Evolutionary conservation across 805 yeast genomes (phyloP).

Genomic region (Candida piceae): DNA sequence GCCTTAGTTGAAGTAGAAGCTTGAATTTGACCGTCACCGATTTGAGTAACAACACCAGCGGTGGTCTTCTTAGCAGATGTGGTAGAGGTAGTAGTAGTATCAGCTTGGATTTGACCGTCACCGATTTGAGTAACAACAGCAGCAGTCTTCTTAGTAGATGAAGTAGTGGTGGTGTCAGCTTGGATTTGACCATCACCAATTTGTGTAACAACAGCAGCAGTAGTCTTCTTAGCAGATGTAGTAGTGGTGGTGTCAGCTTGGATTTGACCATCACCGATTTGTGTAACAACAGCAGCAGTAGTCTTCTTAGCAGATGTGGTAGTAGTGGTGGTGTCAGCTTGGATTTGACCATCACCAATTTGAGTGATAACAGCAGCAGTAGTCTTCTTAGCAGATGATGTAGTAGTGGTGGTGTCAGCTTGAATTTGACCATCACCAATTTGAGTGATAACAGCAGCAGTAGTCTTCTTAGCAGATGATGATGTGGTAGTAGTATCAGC

Average conservation of each 20-base stretch:
- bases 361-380: conserved; percentile 38
- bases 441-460: conserved; percentile 44
- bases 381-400: conserved; percentile 27
- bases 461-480: conserved; percentile 32
- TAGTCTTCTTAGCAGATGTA: conserved; percentile 23
- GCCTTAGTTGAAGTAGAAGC: conserved; percentile 36
- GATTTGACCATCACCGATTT: conserved; percentile 49
- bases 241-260: no score
- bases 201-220: conserved; percentile 36
- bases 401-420: conserved; percentile 29
- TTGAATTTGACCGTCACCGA: conserved; percentile 31
- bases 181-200: conserved; percentile 51
- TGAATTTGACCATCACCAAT: conserved; percentile 62
- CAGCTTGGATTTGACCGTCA: conserved; percentile 24
- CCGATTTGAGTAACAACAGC: conserved; percentile 29
- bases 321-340: no score
- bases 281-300: conserved; percentile 34
- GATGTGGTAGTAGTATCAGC: conserved; percentile 19
- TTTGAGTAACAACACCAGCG: conserved; percentile 40
- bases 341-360: conserved; percentile 61
- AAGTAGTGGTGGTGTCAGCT: conserved; percentile 28
- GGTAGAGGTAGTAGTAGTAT: conserved; percentile 28
- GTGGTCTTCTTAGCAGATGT: no score
- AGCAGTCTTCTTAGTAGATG: conserved; percentile 19
- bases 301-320: conserved; percentile 24